These are phyloP conservation scores for Boletus rubroflammeus DNA, from an alignment of 768 basidiomycete genomes.

Conservation along the genomic window DNA sequence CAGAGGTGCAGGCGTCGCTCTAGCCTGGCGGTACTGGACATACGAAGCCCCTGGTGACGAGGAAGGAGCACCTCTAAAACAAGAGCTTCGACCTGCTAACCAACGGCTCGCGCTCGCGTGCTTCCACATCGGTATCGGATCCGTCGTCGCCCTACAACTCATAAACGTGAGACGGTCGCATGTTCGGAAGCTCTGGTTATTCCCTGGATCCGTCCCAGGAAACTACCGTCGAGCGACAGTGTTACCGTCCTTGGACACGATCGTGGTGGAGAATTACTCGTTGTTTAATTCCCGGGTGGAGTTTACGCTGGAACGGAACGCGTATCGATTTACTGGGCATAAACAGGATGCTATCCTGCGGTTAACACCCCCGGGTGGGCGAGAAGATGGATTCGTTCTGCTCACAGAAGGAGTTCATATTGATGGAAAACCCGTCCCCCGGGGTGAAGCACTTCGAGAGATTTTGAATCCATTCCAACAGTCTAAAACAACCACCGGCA, in stretches of 20 bases:
- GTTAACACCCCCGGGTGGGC: conserved; percentile 8
- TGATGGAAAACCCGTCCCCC: conserved; percentile 23
- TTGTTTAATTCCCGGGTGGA: conserved; percentile 15
- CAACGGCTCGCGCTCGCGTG: conserved; percentile 28
- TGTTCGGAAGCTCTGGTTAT: conserved; percentile 31
- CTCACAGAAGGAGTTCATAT: conserved; percentile 24
- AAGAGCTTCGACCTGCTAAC: conserved; percentile 29
- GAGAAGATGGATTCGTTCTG: conserved; percentile 21
- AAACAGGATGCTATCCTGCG: conserved; percentile 22
- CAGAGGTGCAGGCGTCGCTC: conserved; percentile 25
- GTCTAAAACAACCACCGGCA: not conserved
- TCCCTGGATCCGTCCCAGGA: conserved; percentile 25
- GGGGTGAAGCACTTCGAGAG: conserved; percentile 16
- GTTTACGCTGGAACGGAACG: conserved; percentile 25
- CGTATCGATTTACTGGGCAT: conserved; percentile 19
- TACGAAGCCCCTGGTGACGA: conserved; percentile 14
- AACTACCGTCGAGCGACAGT: conserved; percentile 16
- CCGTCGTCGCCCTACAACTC: conserved; percentile 26
- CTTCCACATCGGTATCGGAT: conserved; percentile 29
- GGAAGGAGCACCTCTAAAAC: conserved; percentile 12
- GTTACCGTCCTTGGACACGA: conserved; percentile 24
- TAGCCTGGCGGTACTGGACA: conserved; percentile 30
- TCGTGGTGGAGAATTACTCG: conserved; percentile 25
- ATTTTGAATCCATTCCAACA: conserved; percentile 21
- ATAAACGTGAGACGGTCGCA: conserved; percentile 26